Conservation (phyloP, 495 filamentous ascomycete species). For the Neurospora sp. region DNA sequence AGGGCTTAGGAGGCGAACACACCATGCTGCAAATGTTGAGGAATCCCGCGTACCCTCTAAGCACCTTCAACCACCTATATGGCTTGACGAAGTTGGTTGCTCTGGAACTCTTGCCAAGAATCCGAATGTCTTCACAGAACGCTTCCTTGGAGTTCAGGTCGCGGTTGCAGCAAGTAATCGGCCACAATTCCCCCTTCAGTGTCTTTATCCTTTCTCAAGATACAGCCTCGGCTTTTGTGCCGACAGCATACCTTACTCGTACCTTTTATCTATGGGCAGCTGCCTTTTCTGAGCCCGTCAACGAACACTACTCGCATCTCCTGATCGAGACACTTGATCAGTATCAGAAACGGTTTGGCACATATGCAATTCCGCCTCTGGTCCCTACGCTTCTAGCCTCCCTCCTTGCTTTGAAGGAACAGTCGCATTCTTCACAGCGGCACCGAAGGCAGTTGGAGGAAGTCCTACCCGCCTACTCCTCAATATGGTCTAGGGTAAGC, state of each 20-base stretch:
- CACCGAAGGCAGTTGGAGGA: not conserved
- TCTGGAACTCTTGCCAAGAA: not conserved
- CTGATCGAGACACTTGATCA: conserved; percentile 14
- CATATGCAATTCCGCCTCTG: conserved; percentile 11
- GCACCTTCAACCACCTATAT: conserved; percentile 51
- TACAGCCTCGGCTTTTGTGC: conserved; percentile 7
- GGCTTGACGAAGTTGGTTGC: conserved; percentile 10
- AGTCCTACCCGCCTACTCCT: conserved; percentile 3
- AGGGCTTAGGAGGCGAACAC: conserved; percentile 27
- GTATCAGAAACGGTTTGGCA: conserved; percentile 11
- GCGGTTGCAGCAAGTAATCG: conserved; percentile 8
- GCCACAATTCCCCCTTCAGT: conserved; percentile 8
- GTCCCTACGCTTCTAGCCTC: conserved; percentile 7
- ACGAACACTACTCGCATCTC: not conserved
- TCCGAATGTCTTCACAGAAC: not conserved
- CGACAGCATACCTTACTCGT: conserved; percentile 16
- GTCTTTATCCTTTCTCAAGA: conserved; percentile 1
- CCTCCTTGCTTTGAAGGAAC: conserved; percentile 3
- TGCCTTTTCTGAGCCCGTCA: conserved; percentile 3
- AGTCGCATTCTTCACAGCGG: not conserved
- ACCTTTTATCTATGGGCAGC: conserved; percentile 14
- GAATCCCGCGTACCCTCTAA: conserved; percentile 47
- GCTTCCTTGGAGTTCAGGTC: not conserved
- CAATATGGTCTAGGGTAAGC: not conserved
- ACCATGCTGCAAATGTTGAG: conserved; percentile 29